Conservation (phyloP, 2,329 filamentous ascomycete genomes). For the Microcyclospora pomicola region DNA sequence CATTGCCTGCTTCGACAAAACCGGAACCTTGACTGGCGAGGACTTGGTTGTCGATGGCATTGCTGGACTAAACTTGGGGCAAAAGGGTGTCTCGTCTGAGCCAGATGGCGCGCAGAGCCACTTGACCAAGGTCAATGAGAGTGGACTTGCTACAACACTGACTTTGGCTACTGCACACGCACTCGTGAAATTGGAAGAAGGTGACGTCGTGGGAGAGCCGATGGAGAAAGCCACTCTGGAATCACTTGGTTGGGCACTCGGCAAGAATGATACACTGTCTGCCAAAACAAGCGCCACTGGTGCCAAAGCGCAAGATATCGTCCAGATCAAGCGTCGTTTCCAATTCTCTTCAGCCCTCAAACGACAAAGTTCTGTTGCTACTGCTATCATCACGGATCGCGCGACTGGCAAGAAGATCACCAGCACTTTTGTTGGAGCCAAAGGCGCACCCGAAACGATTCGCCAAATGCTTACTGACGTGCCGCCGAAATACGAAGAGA, state of each 20-base stretch:
- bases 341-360: slow-evolving; percentile 96
- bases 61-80: slow-evolving; percentile 67
- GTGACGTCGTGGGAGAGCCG: slow-evolving; percentile 91
- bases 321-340: slow-evolving; percentile 92
- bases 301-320: slow-evolving; percentile 44
- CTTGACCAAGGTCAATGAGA: slow-evolving; percentile 56
- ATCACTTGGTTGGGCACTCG: slow-evolving; percentile 86
- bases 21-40: slow-evolving; percentile 88
- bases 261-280: slow-evolving; percentile 70
- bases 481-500: slow-evolving; percentile 87
- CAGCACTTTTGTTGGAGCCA: slow-evolving; percentile 86
- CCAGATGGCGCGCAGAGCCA: slow-evolving; percentile 70
- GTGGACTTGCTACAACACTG: slow-evolving; percentile 70
- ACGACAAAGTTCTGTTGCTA: slow-evolving; percentile 86
- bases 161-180: slow-evolving; percentile 92
- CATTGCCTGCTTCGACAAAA: slow-evolving; percentile 97
- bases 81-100: slow-evolving; percentile 49
- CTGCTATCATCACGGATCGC: slow-evolving; percentile 57
- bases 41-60: slow-evolving; percentile 95
- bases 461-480: slow-evolving; percentile 76
- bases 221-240: slow-evolving; percentile 95
- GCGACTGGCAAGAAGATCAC: slow-evolving; percentile 62
- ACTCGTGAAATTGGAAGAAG: slow-evolving; percentile 89
- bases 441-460: slow-evolving; percentile 95
- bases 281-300: slow-evolving; percentile 45